Percentiles rank a stretch among this genome's conserved stretches.
Conservation (phyloP, 768 basidiomycete species). For the Mycena crocata region DNA sequence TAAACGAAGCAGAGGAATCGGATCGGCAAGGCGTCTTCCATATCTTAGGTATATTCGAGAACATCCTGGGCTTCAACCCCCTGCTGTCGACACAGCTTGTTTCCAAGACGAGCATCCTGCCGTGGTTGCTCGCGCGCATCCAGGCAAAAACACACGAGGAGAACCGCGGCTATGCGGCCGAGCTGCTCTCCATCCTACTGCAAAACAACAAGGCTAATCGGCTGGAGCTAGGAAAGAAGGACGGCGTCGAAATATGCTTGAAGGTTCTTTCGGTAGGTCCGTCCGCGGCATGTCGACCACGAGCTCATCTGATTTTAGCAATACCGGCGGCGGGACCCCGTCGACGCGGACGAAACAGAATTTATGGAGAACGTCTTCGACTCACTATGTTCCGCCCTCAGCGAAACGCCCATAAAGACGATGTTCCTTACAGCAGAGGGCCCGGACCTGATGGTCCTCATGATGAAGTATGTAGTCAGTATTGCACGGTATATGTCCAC, state of each 20-base stretch:
- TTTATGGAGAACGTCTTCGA: conserved; percentile 99
- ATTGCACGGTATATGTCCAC: not conserved
- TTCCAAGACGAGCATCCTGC: conserved; percentile 77
- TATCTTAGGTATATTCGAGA: conserved; percentile 96
- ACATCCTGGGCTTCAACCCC: conserved; percentile 88
- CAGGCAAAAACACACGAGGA: conserved; percentile 82
- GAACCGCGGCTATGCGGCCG: conserved; percentile 93
- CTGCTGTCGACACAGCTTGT: conserved; percentile 77
- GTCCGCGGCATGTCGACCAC: conserved; percentile 11
- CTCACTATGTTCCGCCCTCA: conserved; percentile 85
- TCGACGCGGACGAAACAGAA: conserved; percentile 90
- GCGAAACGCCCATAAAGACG: conserved; percentile 81
- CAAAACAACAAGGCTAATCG: conserved; percentile 81
- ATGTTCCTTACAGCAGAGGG: conserved; percentile 93
- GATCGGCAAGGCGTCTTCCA: conserved; percentile 95
- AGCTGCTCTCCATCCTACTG: conserved; percentile 90
- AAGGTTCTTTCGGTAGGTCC: conserved; percentile 84
- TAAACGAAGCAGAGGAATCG: conserved; percentile 93
- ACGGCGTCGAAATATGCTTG: conserved; percentile 83
- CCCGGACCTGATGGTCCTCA: conserved; percentile 95
- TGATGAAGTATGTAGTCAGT: conserved; percentile 83
- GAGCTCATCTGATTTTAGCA: conserved; percentile 60
- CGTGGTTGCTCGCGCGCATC: conserved; percentile 85
- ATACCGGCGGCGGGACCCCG: conserved; percentile 88
- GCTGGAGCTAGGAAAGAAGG: conserved; percentile 71